These are phyloP conservation scores for Helianthus annuus DNA, from an alignment of 129 eudicot genomes.

Conservation along the genomic window HanXRQr2.0-SUNRISE NC_035435.2:107616912-107617411, in stretches of 20 bases:
- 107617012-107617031: slow-evolving; percentile 5
- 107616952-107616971: slow-evolving; percentile 9
- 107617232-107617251: slow-evolving; percentile 2
- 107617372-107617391: no score
- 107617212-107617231: slow-evolving; percentile 6
- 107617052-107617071: slow-evolving; percentile 6
- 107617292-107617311: no score
- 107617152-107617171: neutral
- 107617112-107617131: no score
- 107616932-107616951: slow-evolving; percentile 5
- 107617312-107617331: no score
- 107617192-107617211: slow-evolving; percentile 22
- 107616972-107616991: slow-evolving; percentile 10
- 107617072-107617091: neutral
- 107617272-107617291: neutral
- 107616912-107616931: slow-evolving; percentile 3
- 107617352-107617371: no score
- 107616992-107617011: neutral
- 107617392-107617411: neutral
- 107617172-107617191: slow-evolving; percentile 1
- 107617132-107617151: no score
- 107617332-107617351: no score
- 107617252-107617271: neutral
- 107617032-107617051: neutral
- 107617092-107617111: no score